Evolutionary conservation across 805 yeast genomes (phyloP).

Genomic region (Yarrowia sp.): DNA sequence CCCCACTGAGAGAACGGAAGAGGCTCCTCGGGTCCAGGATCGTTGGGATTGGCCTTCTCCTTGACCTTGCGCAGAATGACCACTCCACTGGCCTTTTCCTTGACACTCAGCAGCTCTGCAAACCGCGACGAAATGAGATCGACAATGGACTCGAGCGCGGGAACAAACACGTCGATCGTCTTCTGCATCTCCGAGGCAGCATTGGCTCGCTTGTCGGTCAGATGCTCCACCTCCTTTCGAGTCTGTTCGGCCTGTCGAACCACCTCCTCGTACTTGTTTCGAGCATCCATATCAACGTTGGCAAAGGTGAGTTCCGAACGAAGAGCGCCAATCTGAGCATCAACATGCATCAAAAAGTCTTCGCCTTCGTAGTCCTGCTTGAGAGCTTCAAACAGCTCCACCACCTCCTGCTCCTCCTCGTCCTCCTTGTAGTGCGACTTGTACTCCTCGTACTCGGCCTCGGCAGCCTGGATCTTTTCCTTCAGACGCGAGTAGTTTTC

Average conservation of each 20-base stretch:
- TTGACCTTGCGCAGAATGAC: not conserved
- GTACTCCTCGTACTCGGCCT: not conserved
- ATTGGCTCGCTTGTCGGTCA: not conserved
- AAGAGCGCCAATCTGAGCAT: not conserved
- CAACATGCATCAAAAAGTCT: not conserved
- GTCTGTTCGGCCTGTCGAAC: not conserved
- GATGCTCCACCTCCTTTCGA: not conserved
- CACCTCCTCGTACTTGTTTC: conserved; percentile 6
- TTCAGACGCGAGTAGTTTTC: not conserved
- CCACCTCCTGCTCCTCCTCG: not conserved
- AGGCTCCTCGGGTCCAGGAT: not conserved
- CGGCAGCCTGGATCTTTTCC: not conserved
- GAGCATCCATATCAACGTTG: conserved; percentile 1
- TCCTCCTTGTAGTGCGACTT: not conserved
- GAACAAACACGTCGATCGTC: not conserved
- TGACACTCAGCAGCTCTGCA: not conserved
- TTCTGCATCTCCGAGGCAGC: not conserved
- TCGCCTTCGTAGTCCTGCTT: not conserved
- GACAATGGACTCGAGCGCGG: not conserved
- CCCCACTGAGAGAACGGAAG: conserved; percentile 65
- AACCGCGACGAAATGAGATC: not conserved
- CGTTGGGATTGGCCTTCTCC: not conserved
- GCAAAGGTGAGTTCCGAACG: not conserved
- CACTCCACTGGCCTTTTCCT: not conserved
- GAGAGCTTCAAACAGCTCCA: not conserved